These are phyloP conservation scores for Cetradonia linearis DNA, from an alignment of 495 filamentous ascomycete genomes.

Conservation along the genomic window DNA sequence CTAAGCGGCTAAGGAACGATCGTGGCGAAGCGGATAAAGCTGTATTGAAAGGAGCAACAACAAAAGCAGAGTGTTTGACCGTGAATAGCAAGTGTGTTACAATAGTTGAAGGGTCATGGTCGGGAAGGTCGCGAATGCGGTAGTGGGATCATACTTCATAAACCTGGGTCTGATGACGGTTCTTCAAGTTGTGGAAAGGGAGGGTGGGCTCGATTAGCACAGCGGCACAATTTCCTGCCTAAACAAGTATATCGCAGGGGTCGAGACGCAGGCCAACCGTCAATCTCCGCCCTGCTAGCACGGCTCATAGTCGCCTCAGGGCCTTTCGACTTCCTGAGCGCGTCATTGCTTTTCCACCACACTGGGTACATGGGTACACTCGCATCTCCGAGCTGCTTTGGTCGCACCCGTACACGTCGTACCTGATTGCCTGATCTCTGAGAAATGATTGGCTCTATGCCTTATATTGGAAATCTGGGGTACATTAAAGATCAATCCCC, in stretches of 20 bases:
- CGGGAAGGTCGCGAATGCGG: background rate
- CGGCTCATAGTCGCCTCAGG: slow-evolving; percentile 4
- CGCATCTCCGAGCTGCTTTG: slow-evolving; percentile 5
- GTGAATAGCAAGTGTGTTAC: background rate
- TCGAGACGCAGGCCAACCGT: slow-evolving; percentile 4
- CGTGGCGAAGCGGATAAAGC: slow-evolving; percentile 3
- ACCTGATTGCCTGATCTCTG: background rate
- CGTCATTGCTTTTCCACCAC: background rate
- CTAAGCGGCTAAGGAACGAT: slow-evolving; percentile 10
- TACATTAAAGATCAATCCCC: background rate
- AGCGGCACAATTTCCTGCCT: slow-evolving; percentile 3
- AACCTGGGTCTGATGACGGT: slow-evolving; percentile 13
- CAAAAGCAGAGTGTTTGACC: background rate
- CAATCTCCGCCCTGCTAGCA: slow-evolving; percentile 8
- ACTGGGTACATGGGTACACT: background rate
- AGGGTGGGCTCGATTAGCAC: background rate
- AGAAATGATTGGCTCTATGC: background rate
- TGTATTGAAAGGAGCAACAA: background rate
- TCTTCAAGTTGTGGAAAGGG: background rate
- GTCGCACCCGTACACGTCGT: background rate
- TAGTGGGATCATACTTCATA: background rate
- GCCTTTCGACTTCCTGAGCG: background rate
- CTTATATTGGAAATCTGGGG: slow-evolving; percentile 4
- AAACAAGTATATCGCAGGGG: background rate
- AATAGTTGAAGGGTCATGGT: background rate